Evolutionary conservation across 306 rosid genomes (phyloP).

Genomic region (Malus fusca): DNA sequence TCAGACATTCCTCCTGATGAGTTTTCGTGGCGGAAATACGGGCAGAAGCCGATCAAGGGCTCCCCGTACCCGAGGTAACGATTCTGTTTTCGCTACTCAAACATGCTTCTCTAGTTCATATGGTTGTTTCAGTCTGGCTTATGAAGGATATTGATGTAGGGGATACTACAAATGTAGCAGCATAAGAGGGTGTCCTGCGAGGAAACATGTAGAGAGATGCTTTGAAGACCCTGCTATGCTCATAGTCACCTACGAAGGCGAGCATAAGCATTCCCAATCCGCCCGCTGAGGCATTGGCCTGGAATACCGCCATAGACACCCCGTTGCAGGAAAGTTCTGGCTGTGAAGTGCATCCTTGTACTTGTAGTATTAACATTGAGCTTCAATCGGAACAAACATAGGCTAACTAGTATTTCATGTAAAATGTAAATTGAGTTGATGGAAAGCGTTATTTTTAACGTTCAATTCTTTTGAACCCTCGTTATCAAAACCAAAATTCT

Average conservation of each 20-base stretch:
- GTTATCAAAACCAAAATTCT: neutral
- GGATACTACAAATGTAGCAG: conserved; percentile 99
- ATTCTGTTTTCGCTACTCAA: neutral
- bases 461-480: neutral
- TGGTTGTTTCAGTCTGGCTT: neutral
- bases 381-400: neutral
- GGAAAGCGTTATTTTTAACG: neutral
- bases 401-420: neutral
- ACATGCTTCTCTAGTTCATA: neutral
- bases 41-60: conserved; percentile 99
- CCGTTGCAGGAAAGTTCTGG: neutral
- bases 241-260: conserved; percentile 85
- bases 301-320: neutral
- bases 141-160: conserved; percentile 31
- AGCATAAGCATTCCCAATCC: conserved; percentile 51
- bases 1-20: conserved; percentile 97
- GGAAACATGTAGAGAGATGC: conserved; percentile 91
- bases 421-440: neutral
- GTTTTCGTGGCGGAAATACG: conserved; percentile 96
- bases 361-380: too few relatives aligned
- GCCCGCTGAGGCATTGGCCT: conserved; percentile 21
- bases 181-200: conserved; percentile 98
- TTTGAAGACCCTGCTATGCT: conserved; percentile 89
- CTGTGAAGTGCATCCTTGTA: neutral
- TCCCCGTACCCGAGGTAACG: conserved; percentile 91